Base-by-base conservation (phyloP, 23 red algal genomes). In the Cyanidioschyzon merolae region DNA sequence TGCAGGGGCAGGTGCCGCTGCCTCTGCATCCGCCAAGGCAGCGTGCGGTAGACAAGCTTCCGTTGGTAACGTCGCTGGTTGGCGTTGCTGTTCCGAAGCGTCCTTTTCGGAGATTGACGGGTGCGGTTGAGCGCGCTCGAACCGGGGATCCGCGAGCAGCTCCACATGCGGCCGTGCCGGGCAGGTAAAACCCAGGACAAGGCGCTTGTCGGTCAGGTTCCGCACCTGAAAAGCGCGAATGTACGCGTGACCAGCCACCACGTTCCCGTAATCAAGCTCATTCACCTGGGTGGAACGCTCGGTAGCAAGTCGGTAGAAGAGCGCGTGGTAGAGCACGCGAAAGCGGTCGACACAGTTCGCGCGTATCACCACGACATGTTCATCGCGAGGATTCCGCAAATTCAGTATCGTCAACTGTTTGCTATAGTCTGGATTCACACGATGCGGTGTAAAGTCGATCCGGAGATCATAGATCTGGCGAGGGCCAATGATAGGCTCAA, bases 381-480 rank as follows among this genome's bases (percentile, higher is more conserved):
- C 82, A 29, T 76, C 59, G n/a, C 76, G 58, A 39, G 71, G 84
- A 63, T 96, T 96, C 39, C 85, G 39, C 76, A 39, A 34, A 50
- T 96, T 96, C 29, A 90, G 79, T 25, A 96, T 50, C 31, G 79
- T 87, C 37, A 96, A 84, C 79, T 96, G 87, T 76, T 96, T 96
- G 24, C 77, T 75, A 74, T 96, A 96, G 39, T 79, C 83, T 1
- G 92, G 87, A 45, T 90, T 90, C 37, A 96, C 79, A 1, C 79
- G 85, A 32, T 79, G 68, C 24, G 92, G 88, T 39, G 88, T 74
- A 78, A 89, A 96, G 27, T 82, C 77, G 41, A 96, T 77, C 18
- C 50, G 37, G 50, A 96, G 40, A 57, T 86, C 87, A 59, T 80
- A 81, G 41, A 80, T 81, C 51, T 91, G 68, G 38, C 83, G 75